Percentiles rank a stretch among this genome's conserved stretches.
Evolutionary conservation across 179 eudicot genomes (phyloP).

Genomic region (Nepenthes alata): DNA sequence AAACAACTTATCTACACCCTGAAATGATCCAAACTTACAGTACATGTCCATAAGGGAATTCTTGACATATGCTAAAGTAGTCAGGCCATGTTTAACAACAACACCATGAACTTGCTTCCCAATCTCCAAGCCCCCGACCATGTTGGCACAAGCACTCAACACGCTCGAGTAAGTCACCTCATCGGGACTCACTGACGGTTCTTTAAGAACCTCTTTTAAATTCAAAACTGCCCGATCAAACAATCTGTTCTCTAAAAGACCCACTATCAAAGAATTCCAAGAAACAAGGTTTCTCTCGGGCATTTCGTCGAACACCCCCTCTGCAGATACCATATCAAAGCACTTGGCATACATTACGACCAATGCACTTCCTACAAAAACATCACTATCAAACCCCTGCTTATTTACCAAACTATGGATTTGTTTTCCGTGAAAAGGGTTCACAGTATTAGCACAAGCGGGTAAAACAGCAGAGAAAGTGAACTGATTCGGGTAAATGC

Average conservation of each 20-base stretch:
- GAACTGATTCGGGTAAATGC: slow-evolving; percentile 55
- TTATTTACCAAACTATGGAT: slow-evolving; percentile 59
- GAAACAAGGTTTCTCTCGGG: slow-evolving; percentile 65
- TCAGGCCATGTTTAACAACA: slow-evolving; percentile 43
- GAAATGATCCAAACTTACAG: slow-evolving; percentile 37
- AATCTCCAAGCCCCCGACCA: slow-evolving; percentile 24
- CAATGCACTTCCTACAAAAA: slow-evolving; percentile 64
- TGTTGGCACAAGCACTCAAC: slow-evolving; percentile 59
- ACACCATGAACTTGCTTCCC: slow-evolving; percentile 53
- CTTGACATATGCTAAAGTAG: slow-evolving; percentile 30
- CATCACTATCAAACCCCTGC: slow-evolving; percentile 53
- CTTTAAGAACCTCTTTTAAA: slow-evolving; percentile 50
- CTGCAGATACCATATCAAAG: slow-evolving; percentile 38
- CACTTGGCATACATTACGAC: slow-evolving; percentile 76
- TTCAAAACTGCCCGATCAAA: slow-evolving; percentile 56
- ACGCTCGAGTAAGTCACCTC: slow-evolving; percentile 69
- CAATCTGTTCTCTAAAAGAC: slow-evolving; percentile 41
- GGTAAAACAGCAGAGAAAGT: slow-evolving; percentile 73
- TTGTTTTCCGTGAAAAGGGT: slow-evolving; percentile 45
- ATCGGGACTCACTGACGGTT: slow-evolving; percentile 36
- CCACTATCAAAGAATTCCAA: slow-evolving; percentile 73
- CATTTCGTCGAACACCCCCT: slow-evolving; percentile 63
- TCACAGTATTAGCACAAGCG: slow-evolving; percentile 54
- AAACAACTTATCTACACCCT: slow-evolving; percentile 35
- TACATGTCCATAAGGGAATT: slow-evolving; percentile 62